Evolutionary conservation across 176 grass and related monocot genomes (phyloP).

Genomic region (Bothriochloa decipiens): DNA sequence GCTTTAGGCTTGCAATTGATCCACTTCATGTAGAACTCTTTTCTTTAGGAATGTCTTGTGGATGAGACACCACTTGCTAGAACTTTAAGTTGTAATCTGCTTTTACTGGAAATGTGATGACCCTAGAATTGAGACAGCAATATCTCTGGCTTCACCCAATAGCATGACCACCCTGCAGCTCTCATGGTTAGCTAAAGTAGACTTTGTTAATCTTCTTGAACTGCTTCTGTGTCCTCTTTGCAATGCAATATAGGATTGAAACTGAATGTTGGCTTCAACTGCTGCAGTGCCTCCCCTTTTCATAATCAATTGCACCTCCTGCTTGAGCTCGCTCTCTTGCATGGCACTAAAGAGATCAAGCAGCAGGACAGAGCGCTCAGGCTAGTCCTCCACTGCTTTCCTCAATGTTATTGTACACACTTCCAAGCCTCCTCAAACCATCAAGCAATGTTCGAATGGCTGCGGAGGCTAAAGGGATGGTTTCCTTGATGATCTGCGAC

Average conservation of each 20-base stretch:
- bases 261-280: not conserved
- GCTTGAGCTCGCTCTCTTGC: not conserved
- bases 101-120: not conserved
- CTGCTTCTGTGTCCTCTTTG: not conserved
- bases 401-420: constrained; percentile 16
- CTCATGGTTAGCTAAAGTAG: not conserved
- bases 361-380: not conserved
- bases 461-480: not conserved
- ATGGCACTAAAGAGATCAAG: not conserved
- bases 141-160: constrained; percentile 19
- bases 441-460: not conserved
- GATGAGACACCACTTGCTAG: constrained; percentile 40
- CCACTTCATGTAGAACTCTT: constrained; percentile 6
- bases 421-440: constrained; percentile 29
- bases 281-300: not conserved
- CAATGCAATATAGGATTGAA: not conserved
- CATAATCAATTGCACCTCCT: not conserved
- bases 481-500: not conserved
- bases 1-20: not conserved
- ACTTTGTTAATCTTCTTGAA: constrained; percentile 25
- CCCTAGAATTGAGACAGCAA: constrained; percentile 15
- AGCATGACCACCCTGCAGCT: constrained; percentile 4
- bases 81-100: not conserved
- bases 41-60: constrained; percentile 25
- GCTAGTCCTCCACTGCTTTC: not conserved